Base-by-base conservation (phyloP, 1,284 basidiomycete species). In the Trichosporon asahii region DNA sequence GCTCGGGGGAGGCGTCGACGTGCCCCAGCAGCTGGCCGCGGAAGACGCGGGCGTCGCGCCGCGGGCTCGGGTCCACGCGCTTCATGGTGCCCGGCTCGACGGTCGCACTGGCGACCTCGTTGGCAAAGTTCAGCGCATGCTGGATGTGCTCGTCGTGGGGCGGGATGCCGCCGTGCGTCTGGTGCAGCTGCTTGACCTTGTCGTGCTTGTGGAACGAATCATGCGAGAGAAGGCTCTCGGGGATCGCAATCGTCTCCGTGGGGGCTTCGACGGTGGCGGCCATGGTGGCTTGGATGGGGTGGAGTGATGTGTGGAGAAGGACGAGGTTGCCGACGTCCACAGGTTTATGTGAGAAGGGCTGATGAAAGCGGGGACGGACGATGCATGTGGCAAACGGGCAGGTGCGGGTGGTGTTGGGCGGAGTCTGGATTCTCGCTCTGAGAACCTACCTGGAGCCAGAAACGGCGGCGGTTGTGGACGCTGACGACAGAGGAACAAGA, bases 11-110 rank as follows among this genome's bases (percentile, higher is more conserved):
- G 27, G 66, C 64, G 12, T 70, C 69, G 46, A 69, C 63, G 35
- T 70, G 68, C 0, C 72, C 72, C 8, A 73, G 72, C 11, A 73
- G 61, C 63, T 73, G 67, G 31, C 67, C 66, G 60, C 72, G 69
- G 57, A 67, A 69, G 18, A 73, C 69, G 46, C 72, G 69, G 35
- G 72, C 72, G 0, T 33, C 37, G 46, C 72, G 69, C 25, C 72
- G 72, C 23, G 72, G 72, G 7, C 57, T 64, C 3, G 69, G 72
- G 67, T 73, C 68, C 4, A 66, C 23, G 25, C 72, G 72, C 9
- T 66, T 64, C 66, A 68, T 66, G 3, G 33, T 57, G 5, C 46
- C 46, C 18, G 66, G 69, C 35, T 64, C 35, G 57, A 73, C 68
- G 23, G 61, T 35, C 35, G 27, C 18, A 35, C 15, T 11, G 3